Evolutionary conservation across 2,329 filamentous ascomycete genomes (phyloP), one percentile per base, ranked within the genome.

Genomic region (Penicillium sp.): DNA sequence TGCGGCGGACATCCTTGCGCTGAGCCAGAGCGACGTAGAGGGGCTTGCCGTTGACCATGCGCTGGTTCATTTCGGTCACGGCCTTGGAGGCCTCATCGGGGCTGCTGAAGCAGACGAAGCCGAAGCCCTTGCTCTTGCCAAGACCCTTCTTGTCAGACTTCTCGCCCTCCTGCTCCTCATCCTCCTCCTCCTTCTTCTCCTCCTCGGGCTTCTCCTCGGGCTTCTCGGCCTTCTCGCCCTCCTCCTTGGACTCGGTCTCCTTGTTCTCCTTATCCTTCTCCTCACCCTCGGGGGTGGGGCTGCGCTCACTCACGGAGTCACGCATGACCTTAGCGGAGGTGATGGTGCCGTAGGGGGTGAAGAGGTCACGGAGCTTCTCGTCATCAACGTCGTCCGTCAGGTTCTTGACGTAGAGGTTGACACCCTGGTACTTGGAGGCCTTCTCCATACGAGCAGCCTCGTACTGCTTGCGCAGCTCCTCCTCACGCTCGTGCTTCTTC

Each of bases 381-480:
- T 99, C 94, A 69, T 99, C 94, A 62, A 99, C 85, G 55, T 97
- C 94, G 64, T 99, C 94, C 61, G 91, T 88, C 55, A 99, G 81
- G 78, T 99, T 99, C 87, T 99, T 99, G 79, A 99, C 94, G 81
- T 99, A 99, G 44, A 99, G 84, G 81, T 99, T 99, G 75, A 99
- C 94, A 64, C 94, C 94, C 79, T 96, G 91, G 79, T 99, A 99
- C 82, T 99, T 99, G 80, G 85, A 95, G 74, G 91, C 92, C 83
- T 99, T 99, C 84, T 99, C 94, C 67, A 95, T 82, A 68, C 94
- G 92, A 67, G 91, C 91, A 69, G 92, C 92, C 78, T 99, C 94
- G 76, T 99, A 97, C 70, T 96, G 95, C 82, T 90, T 95, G 79
- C 94, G 92, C 56, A 99, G 87, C 79, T 99, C 94, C 80, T 99